phyloP scores from a whole-genome alignment of 805 yeast genomes.

The Gaillardinia entomophila region DNA sequence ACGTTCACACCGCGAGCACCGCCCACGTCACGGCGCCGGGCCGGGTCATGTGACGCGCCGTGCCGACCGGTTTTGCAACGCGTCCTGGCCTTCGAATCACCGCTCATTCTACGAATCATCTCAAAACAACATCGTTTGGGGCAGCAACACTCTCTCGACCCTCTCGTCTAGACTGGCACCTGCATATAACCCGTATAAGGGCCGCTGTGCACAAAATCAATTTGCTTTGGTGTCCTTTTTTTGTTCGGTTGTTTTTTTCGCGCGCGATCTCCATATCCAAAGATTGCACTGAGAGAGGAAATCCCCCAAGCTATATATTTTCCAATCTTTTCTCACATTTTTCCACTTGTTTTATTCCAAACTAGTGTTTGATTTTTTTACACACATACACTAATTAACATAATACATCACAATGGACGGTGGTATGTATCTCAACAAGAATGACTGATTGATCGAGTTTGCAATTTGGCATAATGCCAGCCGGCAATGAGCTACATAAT shows the following conservation, averaged over 20 bases:
- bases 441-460: constrained; percentile 4
- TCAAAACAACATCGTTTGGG: no score
- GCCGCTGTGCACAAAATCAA: background rate
- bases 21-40: no score
- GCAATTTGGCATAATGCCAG: constrained; percentile 1
- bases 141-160: no score
- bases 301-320: background rate
- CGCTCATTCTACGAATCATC: no score
- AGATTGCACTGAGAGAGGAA: no score
- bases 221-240: background rate
- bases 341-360: constrained; percentile 2
- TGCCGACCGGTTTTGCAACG: no score
- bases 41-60: no score
- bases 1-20: no score
- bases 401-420: constrained; percentile 58
- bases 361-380: constrained; percentile 12
- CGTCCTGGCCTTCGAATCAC: no score
- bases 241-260: background rate
- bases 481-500: no score
- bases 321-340: background rate
- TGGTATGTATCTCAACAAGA: constrained; percentile 53
- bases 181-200: no score
- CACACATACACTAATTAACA: constrained; percentile 11
- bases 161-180: no score
- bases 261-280: background rate